Base-by-base conservation (phyloP, 768 basidiomycete species). In the Suillus lakei region DNA sequence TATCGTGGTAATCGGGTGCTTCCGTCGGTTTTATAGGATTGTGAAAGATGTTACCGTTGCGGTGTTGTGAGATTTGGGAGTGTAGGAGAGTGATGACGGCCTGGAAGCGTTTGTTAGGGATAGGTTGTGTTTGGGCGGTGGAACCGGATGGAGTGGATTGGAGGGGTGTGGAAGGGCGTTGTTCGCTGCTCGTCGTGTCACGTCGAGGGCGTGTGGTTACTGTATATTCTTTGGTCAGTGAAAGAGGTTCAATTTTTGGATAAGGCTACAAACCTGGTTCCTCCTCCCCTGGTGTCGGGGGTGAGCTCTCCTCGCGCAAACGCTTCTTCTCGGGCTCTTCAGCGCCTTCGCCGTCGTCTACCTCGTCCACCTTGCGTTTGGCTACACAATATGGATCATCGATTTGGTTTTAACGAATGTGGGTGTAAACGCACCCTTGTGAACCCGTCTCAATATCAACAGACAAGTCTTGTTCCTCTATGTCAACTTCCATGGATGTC, bases 1-100 rank as follows among this genome's bases (percentile, higher is more conserved):
- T 92, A 59, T 95, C 92, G 64, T 89, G 88, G 74, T 98, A 98
- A 73, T 95, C 95, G 0, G 95, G 90, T 8, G 96, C 96, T 68
- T 97, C 95, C 26, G 88, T 86, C 65, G 86, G 85, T 73, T 91
- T 93, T 76, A 98, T 95, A 28, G 96, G 95, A 69, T 92, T 91
- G 71, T 92, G 91, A 73, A 97, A 97, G 62, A 97, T 92, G 67
- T 90, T 93, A 60, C 93, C 96, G 69, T 92, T 92, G 43, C 92
- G 88, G 73, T 96, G 93, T 71, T 90, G 88, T 2, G 90, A 89
- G 66, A 97, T 95, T 66, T 90, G 88, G 16, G 89, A 87, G 72
- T 94, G 90, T 36, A 97, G 82, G 83, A 92, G 87, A 63, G 84
- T 83, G 60, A 98, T 93, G 44, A 96, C 87, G 61, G 86, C 88